phyloP scores from a whole-genome alignment of 164 flowering plant genomes.

The Santalum album region DNA sequence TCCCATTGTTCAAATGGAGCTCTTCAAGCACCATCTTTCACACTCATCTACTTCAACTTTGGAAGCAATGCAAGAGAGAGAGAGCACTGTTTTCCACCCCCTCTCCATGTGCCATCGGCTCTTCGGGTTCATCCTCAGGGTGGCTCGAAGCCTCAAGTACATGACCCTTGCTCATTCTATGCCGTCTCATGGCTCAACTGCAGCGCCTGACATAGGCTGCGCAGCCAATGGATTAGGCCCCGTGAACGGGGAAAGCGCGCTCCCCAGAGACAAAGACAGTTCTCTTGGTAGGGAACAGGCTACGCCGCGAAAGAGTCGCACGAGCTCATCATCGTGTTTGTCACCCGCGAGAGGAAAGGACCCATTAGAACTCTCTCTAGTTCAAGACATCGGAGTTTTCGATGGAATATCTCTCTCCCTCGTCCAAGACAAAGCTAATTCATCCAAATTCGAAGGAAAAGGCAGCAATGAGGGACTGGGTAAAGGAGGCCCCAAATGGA shows the following conservation, averaged over 20 bases:
- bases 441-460: background rate
- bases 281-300: background rate
- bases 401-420: background rate
- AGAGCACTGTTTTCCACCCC: constrained; percentile 8
- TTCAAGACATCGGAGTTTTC: constrained; percentile 1
- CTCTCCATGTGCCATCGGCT: constrained; percentile 31
- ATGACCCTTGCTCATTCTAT: constrained; percentile 3
- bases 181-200: background rate
- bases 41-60: background rate
- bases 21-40: background rate
- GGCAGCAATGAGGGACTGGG: background rate
- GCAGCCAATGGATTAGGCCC: background rate
- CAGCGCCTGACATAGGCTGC: background rate
- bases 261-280: background rate
- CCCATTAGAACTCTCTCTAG: background rate
- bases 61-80: constrained; percentile 14
- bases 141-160: constrained; percentile 15
- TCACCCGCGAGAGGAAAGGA: background rate
- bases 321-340: background rate
- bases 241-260: background rate
- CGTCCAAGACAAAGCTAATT: background rate
- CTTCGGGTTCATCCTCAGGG: constrained; percentile 22
- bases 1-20: background rate
- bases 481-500: constrained; percentile 1
- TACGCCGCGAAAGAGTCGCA: background rate